Evolutionary conservation across 352 stramenopile genomes (phyloP).

Genomic region (Globisporangium canariense): DNA sequence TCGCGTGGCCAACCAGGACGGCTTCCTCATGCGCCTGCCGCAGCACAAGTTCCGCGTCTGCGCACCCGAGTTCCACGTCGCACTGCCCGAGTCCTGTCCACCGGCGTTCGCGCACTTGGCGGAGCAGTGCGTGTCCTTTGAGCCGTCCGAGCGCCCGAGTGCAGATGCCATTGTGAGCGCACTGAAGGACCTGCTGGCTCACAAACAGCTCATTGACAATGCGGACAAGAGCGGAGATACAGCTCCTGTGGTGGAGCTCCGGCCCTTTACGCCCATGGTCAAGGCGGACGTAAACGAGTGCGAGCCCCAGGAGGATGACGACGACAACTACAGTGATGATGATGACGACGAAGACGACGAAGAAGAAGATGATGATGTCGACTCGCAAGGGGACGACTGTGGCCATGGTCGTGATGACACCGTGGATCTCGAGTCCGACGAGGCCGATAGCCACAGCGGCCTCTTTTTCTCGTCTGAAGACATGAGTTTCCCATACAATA

Average conservation of each 20-base stretch:
- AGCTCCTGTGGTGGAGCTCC: constrained; percentile 35
- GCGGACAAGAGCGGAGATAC: not conserved
- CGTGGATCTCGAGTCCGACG: constrained; percentile 39
- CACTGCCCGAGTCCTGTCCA: constrained; percentile 61
- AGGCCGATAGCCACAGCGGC: constrained; percentile 27
- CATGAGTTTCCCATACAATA: constrained; percentile 27
- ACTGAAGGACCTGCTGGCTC: constrained; percentile 42
- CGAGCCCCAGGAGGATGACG: constrained; percentile 57
- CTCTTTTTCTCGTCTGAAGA: constrained; percentile 22
- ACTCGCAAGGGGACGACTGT: constrained; percentile 26
- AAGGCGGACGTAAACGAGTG: constrained; percentile 29
- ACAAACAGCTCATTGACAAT: constrained; percentile 19
- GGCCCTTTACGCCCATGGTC: constrained; percentile 48
- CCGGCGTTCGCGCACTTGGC: constrained; percentile 51
- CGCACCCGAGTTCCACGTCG: constrained; percentile 59
- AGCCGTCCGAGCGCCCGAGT: constrained; percentile 58
- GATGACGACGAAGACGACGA: constrained; percentile 56
- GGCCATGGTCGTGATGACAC: constrained; percentile 31
- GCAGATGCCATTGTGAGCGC: constrained; percentile 40
- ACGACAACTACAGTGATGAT: constrained; percentile 43
- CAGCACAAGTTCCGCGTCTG: constrained; percentile 77
- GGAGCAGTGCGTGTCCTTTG: constrained; percentile 74
- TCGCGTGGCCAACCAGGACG: constrained; percentile 70
- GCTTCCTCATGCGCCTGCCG: constrained; percentile 78
- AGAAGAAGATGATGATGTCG: constrained; percentile 37